phyloP scores from a whole-genome alignment of 768 basidiomycete species.

The Rickenella mellea region DNA sequence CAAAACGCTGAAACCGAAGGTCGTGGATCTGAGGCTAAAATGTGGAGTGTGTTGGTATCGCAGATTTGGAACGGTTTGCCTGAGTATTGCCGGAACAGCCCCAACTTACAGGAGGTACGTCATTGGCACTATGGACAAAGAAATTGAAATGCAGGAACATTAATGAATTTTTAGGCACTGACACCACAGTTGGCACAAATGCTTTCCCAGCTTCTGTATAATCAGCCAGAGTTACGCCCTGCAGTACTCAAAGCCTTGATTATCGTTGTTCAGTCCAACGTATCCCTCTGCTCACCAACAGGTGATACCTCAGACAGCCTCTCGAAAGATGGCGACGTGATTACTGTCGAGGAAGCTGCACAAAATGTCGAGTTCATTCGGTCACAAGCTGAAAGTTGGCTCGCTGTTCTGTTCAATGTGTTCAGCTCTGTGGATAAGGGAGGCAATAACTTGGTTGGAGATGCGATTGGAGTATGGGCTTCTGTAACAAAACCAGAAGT shows the following conservation, averaged over 20 bases:
- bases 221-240: slow-evolving; percentile 74
- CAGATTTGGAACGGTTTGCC: slow-evolving; percentile 91
- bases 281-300: slow-evolving; percentile 36
- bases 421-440: slow-evolving; percentile 80
- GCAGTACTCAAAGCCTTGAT: slow-evolving; percentile 77
- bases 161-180: slow-evolving; percentile 49
- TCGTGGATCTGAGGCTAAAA: slow-evolving; percentile 78
- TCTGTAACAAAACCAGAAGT: slow-evolving; percentile 69
- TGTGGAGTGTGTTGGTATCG: slow-evolving; percentile 88
- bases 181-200: slow-evolving; percentile 74
- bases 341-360: slow-evolving; percentile 51
- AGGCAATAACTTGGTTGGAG: slow-evolving; percentile 66
- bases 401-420: slow-evolving; percentile 95
- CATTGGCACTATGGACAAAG: slow-evolving; percentile 3
- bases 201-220: slow-evolving; percentile 89
- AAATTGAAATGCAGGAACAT: too few relatives aligned
- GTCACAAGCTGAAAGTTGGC: slow-evolving; percentile 82
- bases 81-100: slow-evolving; percentile 79
- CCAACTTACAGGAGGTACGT: slow-evolving; percentile 64
- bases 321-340: slow-evolving; percentile 19
- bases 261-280: slow-evolving; percentile 73
- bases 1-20: slow-evolving; percentile 67
- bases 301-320: slow-evolving; percentile 17
- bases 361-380: slow-evolving; percentile 65
- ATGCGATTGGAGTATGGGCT: slow-evolving; percentile 83